Conservation (phyloP, 371 early-diverging fungal species). For the Actinomortierella wolfii region DNA sequence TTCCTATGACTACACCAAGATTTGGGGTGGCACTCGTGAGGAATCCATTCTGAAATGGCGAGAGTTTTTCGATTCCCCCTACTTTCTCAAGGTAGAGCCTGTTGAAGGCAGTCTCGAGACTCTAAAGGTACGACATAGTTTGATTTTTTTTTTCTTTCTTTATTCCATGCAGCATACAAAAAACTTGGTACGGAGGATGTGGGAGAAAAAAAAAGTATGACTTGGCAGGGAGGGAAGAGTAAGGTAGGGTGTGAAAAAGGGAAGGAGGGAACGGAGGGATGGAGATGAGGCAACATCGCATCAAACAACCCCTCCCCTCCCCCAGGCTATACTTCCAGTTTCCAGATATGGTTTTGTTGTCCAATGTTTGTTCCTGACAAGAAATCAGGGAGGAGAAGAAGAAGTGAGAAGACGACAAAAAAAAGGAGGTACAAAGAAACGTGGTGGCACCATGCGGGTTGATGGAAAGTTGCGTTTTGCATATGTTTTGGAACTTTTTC, state of each 20-base stretch:
- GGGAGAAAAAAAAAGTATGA: neutral
- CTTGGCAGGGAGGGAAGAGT: no score
- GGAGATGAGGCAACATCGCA: neutral
- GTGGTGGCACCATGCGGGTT: no score
- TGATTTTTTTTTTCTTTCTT: no score
- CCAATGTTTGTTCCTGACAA: no score
- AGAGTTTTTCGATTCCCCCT: constrained; percentile 52
- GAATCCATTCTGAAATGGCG: constrained; percentile 53
- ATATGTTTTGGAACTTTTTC: no score
- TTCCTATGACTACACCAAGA: constrained; percentile 52
- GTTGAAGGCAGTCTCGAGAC: constrained; percentile 58
- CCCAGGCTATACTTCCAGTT: neutral
- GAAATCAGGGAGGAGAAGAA: no score
- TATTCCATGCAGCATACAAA: no score
- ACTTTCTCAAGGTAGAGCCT: constrained; percentile 54
- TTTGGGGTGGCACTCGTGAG: constrained; percentile 56
- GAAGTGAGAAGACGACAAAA: neutral
- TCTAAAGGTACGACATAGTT: constrained; percentile 52
- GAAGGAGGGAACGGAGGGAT: neutral
- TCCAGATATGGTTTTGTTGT: neutral
- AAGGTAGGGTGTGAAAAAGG: neutral
- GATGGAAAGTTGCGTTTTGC: no score
- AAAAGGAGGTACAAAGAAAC: neutral
- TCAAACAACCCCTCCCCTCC: neutral
- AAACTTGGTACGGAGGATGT: neutral